Conservation (phyloP, 495 filamentous ascomycete species). For the Podospora pseudopauciseta region DNA sequence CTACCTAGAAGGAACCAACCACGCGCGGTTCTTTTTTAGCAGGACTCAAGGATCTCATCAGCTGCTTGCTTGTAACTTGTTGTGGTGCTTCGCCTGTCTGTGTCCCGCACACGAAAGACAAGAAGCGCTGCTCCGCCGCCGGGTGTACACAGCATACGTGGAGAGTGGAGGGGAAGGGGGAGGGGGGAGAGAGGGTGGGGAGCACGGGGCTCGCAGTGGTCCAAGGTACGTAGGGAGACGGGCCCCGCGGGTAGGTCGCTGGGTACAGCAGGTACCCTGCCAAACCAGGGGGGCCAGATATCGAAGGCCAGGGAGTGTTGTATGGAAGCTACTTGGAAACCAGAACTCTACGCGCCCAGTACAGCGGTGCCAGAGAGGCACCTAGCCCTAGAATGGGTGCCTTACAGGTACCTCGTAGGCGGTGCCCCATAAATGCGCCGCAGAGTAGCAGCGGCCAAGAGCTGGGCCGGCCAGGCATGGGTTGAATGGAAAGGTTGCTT, state of each 20-base stretch:
- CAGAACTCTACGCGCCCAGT: neutral
- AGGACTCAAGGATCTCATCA: conserved; percentile 13
- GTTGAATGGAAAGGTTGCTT: neutral
- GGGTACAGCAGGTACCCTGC: neutral
- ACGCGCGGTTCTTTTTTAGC: conserved; percentile 12
- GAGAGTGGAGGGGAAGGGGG: neutral
- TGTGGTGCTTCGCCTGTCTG: conserved; percentile 9
- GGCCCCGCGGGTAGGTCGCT: neutral
- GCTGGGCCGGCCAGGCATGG: neutral
- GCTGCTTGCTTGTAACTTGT: neutral
- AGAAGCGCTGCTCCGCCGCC: neutral
- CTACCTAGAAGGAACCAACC: neutral
- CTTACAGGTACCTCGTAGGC: neutral
- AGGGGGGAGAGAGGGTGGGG: neutral
- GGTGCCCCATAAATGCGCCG: neutral
- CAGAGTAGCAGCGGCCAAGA: conserved; percentile 1
- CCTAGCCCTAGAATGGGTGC: conserved; percentile 1
- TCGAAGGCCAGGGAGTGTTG: neutral
- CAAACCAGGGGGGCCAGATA: neutral
- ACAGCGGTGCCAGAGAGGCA: conserved; percentile 1
- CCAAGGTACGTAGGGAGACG: neutral
- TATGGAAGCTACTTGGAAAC: neutral
- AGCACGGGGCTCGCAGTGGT: neutral
- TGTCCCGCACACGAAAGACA: conserved; percentile 6
- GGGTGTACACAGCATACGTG: conserved; percentile 7